Percentiles rank a stretch among this genome's conserved stretches.
phyloP scores from a whole-genome alignment of 805 yeast species.

The Candida glaebosa region DNA sequence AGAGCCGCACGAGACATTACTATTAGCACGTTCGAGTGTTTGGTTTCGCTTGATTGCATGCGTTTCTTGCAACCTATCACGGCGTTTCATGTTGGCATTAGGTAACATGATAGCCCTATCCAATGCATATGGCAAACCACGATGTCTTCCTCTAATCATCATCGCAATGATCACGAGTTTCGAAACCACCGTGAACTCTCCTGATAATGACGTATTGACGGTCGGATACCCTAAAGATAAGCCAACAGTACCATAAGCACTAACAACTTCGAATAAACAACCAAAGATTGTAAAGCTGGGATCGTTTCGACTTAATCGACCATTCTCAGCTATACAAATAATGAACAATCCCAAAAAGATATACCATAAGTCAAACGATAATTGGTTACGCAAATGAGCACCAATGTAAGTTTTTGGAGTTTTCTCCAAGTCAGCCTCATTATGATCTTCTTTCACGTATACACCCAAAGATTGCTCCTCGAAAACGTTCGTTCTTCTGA shows the following conservation, averaged over 20 bases:
- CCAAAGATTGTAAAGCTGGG: conserved; percentile 62
- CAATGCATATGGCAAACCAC: conserved; percentile 90
- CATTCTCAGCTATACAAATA: conserved; percentile 82
- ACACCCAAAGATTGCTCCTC: conserved; percentile 97
- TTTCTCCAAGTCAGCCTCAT: conserved; percentile 31
- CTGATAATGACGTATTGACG: conserved; percentile 65
- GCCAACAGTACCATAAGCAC: conserved; percentile 97
- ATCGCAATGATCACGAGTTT: conserved; percentile 83
- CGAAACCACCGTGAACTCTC: conserved; percentile 66
- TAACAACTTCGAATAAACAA: conserved; percentile 80
- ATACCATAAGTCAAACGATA: conserved; percentile 94
- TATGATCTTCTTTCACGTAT: conserved; percentile 45
- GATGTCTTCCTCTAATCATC: conserved; percentile 93
- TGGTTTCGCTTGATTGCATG: conserved; percentile 37
- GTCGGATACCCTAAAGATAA: conserved; percentile 80
- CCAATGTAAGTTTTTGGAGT: conserved; percentile 66
- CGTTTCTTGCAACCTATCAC: conserved; percentile 59
- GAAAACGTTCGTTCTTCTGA: conserved; percentile 94
- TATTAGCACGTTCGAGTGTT: conserved; percentile 22
- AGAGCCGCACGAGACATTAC: conserved; percentile 5
- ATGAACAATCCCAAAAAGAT: conserved; percentile 80
- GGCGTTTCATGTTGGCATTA: conserved; percentile 56
- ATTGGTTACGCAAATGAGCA: conserved; percentile 84
- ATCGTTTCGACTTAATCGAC: conserved; percentile 44
- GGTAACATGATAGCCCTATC: conserved; percentile 94